A percentile compares a stretch with the other conserved stretches of the same genome.
These are phyloP conservation scores for Lactarius tabidus DNA, from an alignment of 768 basidiomycete genomes.

Conservation along the genomic window DNA sequence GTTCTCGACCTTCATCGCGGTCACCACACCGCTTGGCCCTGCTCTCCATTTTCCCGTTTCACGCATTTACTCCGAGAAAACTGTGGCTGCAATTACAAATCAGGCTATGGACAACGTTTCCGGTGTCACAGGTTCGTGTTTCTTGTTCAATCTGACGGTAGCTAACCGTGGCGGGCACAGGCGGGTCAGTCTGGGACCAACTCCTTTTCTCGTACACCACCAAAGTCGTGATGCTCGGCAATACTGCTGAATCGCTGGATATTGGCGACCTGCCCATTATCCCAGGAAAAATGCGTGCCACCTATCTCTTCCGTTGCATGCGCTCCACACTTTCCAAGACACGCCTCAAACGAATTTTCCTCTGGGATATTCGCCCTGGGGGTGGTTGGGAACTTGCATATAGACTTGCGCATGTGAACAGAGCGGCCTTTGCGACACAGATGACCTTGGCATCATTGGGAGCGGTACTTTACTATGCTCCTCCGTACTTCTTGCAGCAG, in stretches of 20 bases:
- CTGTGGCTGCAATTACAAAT: slow-evolving; percentile 54
- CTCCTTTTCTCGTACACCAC: slow-evolving; percentile 88
- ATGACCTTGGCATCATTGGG: slow-evolving; percentile 49
- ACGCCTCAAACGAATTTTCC: slow-evolving; percentile 44
- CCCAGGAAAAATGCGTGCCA: slow-evolving; percentile 63
- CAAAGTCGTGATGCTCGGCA: slow-evolving; percentile 80
- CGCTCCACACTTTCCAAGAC: slow-evolving; percentile 49
- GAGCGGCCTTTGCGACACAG: slow-evolving; percentile 37
- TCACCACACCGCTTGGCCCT: slow-evolving; percentile 66
- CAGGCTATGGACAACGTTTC: slow-evolving; percentile 72
- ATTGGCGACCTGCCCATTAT: slow-evolving; percentile 87
- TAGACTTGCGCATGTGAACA: slow-evolving; percentile 58
- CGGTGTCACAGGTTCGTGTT: slow-evolving; percentile 47
- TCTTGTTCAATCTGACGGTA: background rate
- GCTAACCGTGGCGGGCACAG: slow-evolving; percentile 31
- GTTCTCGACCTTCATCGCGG: slow-evolving; percentile 40
- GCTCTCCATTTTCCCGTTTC: slow-evolving; percentile 69
- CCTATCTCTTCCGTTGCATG: slow-evolving; percentile 63
- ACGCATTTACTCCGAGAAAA: slow-evolving; percentile 71
- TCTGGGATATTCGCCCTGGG: slow-evolving; percentile 57
- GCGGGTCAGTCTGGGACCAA: slow-evolving; percentile 53
- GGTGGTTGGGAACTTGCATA: slow-evolving; percentile 63
- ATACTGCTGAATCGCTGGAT: slow-evolving; percentile 67
- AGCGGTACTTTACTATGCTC: slow-evolving; percentile 61
- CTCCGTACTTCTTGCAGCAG: slow-evolving; percentile 55